phyloP scores from a whole-genome alignment of 495 filamentous ascomycete genomes.

The Oleoguttula mirabilis region DNA sequence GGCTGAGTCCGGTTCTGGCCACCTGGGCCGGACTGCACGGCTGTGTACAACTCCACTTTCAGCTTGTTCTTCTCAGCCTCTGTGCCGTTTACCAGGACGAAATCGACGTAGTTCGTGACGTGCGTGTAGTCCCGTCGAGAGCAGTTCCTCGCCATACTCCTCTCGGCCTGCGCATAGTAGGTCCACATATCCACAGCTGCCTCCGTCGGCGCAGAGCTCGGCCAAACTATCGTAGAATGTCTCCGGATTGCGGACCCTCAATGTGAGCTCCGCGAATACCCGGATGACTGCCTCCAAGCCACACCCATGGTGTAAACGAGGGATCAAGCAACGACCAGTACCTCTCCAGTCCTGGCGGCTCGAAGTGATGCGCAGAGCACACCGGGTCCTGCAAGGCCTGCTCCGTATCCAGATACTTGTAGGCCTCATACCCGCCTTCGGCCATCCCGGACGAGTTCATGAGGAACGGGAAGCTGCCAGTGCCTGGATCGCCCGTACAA shows the following conservation, averaged over 20 bases:
- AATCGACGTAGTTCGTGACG: slow-evolving; percentile 18
- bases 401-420: slow-evolving; percentile 13
- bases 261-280: slow-evolving; percentile 22
- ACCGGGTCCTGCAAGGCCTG: slow-evolving; percentile 13
- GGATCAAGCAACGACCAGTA: slow-evolving; percentile 3
- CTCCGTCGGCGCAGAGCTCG: slow-evolving; percentile 46
- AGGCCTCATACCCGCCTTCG: slow-evolving; percentile 7
- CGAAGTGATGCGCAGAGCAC: slow-evolving; percentile 9
- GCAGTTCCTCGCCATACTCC: slow-evolving; percentile 29
- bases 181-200: slow-evolving; percentile 44
- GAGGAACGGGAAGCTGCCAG: neutral
- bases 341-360: slow-evolving; percentile 8
- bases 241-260: slow-evolving; percentile 45
- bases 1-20: neutral
- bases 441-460: slow-evolving; percentile 2
- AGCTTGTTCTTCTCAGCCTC: slow-evolving; percentile 3
- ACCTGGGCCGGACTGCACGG: slow-evolving; percentile 5
- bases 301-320: slow-evolving; percentile 40
- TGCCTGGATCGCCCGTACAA: slow-evolving; percentile 3
- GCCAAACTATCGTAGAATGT: slow-evolving; percentile 42
- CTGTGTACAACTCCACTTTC: slow-evolving; percentile 9
- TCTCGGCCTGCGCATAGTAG: slow-evolving; percentile 41
- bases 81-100: slow-evolving; percentile 6
- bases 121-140: slow-evolving; percentile 42
- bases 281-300: slow-evolving; percentile 48